Evolutionary conservation across 129 eudicot genomes (phyloP), one percentile per base, ranked within the genome.

Genomic region (sunflower (Helianthus annuus)): DNA sequence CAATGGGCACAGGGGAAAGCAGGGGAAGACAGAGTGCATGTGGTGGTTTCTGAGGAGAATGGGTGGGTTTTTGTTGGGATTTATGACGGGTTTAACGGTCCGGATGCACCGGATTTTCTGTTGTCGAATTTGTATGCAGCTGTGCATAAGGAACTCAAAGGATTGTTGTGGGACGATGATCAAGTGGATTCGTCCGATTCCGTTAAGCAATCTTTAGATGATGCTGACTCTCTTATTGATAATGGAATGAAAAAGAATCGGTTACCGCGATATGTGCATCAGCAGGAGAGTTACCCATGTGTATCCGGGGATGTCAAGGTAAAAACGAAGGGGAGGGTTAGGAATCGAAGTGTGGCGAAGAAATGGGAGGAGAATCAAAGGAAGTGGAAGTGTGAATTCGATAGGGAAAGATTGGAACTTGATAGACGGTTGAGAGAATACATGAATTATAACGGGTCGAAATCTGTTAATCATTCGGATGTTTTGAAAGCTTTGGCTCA

Each of bases 1-100:
- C 87, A 87, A 73, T 93, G 98, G 98, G 98, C 97, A 6, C 96
- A 93, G 44, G 98, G 98, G 51, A 89, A 87, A 68, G 97, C 98
- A 0, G 97, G 98, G 3, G 98, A 93, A 59, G 97, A 89, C 64
- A 75, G 98, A 38, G 90, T 93, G 0, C 97, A 89, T 72, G 75
- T 93, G 1, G 98, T 87, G 17, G 77, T 93, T 5, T 93, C 95
- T 11, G 96, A 89, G 22, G 97, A 93, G 48, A 75, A 87, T 45
- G 89, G 92, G 1, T 90, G 89, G 96, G 92, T 85, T 73, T 93
- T 89, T 75, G 98, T 89, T 29, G 99, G 99, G 66, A 94, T 94
- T 70, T 90, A 90, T 78, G 97, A 89, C 74, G 98, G 98, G 36
- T 93, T 93, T 69, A 93, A 84, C 36, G 98, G 98, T 39, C 98